Conservation (phyloP, 176 grass and related monocot species). For the Rhynchospora pubera region DNA sequence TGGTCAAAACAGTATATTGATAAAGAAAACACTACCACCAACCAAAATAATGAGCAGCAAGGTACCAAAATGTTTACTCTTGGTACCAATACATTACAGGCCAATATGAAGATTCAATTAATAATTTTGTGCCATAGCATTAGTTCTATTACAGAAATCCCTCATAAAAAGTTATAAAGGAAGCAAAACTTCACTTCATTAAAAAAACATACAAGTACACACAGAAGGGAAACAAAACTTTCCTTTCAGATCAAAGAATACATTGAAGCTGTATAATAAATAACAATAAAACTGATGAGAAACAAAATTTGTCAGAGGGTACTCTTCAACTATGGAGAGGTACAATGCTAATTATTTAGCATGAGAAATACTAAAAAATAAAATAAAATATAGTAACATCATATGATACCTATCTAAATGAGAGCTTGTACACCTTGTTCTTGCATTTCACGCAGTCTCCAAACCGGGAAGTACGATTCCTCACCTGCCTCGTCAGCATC, state of each 20-base stretch:
- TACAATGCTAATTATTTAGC: constrained; percentile 15
- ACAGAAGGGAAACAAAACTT: neutral
- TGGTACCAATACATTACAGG: neutral
- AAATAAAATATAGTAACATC: constrained; percentile 19
- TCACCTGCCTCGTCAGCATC: constrained; percentile 73
- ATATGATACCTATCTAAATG: constrained; percentile 45
- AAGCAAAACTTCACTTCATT: neutral
- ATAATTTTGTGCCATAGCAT: neutral
- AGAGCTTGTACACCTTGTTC: constrained; percentile 66
- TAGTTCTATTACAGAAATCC: neutral
- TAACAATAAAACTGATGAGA: constrained; percentile 6
- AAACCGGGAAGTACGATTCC: constrained; percentile 68
- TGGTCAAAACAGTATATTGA: neutral
- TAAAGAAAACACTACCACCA: neutral
- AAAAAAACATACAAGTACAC: neutral
- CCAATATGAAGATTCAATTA: neutral
- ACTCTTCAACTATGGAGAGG: neutral
- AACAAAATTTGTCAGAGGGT: neutral
- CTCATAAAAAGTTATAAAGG: neutral
- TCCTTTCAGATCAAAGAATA: neutral
- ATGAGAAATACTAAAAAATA: constrained; percentile 7
- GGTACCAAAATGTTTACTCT: neutral
- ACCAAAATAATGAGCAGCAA: neutral
- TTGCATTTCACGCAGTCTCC: constrained; percentile 91
- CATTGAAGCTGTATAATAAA: neutral